These are phyloP conservation scores for Fusarium sp. DNA, from an alignment of 2,329 filamentous ascomycete species.

Conservation along the genomic window DNA sequence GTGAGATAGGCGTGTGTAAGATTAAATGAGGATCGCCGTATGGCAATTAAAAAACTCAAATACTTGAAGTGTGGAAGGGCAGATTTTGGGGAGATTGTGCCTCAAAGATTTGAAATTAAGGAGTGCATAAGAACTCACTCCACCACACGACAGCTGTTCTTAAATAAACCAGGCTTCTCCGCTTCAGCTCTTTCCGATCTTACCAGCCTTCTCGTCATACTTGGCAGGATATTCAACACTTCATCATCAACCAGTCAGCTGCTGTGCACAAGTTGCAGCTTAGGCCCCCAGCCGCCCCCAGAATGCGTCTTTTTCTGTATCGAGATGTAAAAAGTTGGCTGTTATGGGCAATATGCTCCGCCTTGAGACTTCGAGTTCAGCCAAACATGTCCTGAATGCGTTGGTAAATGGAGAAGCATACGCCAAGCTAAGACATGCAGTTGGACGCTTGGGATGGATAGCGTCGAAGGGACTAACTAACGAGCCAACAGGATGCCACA, in stretches of 20 bases:
- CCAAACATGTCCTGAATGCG: constrained; percentile 1
- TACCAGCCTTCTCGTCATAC: constrained; percentile 37
- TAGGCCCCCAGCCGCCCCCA: constrained; percentile 7
- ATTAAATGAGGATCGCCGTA: constrained; percentile 39
- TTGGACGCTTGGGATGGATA: constrained; percentile 17
- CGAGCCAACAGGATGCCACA: constrained; percentile 23
- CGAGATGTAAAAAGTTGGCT: constrained; percentile 9
- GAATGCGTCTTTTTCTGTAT: constrained; percentile 39
- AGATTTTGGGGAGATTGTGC: constrained; percentile 12
- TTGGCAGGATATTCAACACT: constrained; percentile 31
- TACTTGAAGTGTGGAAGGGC: not conserved
- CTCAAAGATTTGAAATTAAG: constrained; percentile 38
- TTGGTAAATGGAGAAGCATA: constrained; percentile 6
- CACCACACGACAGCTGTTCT: constrained; percentile 33
- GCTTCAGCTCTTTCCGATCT: constrained; percentile 7
- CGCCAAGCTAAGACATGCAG: constrained; percentile 31
- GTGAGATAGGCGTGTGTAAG: constrained; percentile 10
- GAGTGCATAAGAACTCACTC: constrained; percentile 25
- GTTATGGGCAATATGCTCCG: constrained; percentile 4
- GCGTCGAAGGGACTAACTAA: constrained; percentile 12
- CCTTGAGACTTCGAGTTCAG: not conserved
- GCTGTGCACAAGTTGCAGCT: constrained; percentile 23
- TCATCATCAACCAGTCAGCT: constrained; percentile 29
- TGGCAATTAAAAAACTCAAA: constrained; percentile 35
- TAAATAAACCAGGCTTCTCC: constrained; percentile 33